Evolutionary conservation across 2,329 filamentous ascomycete genomes (phyloP), one percentile per base, ranked within the genome.

Genomic region (Cadophora sp.): DNA sequence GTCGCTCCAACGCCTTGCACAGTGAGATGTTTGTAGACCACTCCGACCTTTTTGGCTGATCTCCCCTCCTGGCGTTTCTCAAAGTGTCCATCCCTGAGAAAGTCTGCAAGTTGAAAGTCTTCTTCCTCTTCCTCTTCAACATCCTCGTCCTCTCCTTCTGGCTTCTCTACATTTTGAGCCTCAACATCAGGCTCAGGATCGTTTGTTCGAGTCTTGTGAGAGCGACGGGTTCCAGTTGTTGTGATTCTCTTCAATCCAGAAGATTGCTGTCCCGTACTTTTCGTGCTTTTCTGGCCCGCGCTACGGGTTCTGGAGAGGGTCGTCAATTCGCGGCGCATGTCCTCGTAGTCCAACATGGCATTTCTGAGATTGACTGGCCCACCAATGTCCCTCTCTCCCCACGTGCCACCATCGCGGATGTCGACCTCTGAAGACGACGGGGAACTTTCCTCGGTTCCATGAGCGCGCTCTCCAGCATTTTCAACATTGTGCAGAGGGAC

Each of bases 41-140:
- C 90, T 2, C 92, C 92, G 13, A 95, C 87, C 73, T 89, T 91
- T 80, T 95, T 96, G 13, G 89, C 85, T 0, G 91, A 90, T 43
- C 83, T 82, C 6, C 88, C 89, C 36, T 88, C 85, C 2, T 86
- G 87, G 14, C 90, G 85, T 76, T 91, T 92, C 78, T 94, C 92
- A 67, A 94, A 89, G 73, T 91, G 89, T 0, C 91, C 91, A 67
- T 92, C 87, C 56, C 87, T 85, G 79, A 94, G 86, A 75, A 94
- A 94, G 14, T 87, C 81, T 41, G 85, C 85, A 1, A 94, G 82
- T 68, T 91, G 85, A 70, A 94, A 93, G 2, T 86, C 88, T 0
- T 87, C 85, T 1, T 86, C 81, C 18, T 78, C 79, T 59, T 77
- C 55, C 18, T 78, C 79, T 59, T 77, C 55, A 36, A 16, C n/a